These are phyloP conservation scores for Candida sp. DNA, from an alignment of 1,139 yeast genomes.

Conservation along the genomic window DNA sequence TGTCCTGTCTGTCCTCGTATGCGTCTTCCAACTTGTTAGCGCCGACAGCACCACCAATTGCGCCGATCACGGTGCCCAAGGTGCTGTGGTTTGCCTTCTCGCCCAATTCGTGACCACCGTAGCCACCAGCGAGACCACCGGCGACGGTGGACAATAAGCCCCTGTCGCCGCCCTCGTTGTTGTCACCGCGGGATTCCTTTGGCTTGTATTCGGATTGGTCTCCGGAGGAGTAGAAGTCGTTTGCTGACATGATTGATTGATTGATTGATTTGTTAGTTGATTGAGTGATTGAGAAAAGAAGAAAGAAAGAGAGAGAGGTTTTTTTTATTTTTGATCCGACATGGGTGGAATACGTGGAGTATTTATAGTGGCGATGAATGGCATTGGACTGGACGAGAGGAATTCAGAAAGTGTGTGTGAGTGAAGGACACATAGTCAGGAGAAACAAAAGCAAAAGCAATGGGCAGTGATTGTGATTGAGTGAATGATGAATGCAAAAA, in stretches of 20 bases:
- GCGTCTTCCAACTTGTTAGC: conserved; percentile 58
- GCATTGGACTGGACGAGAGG: not conserved
- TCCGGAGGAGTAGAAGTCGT: conserved; percentile 61
- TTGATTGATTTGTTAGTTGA: not conserved
- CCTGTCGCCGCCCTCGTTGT: conserved; percentile 48
- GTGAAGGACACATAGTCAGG: not conserved
- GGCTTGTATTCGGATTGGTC: conserved; percentile 43
- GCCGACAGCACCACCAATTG: conserved; percentile 61
- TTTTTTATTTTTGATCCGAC: not conserved
- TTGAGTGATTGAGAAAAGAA: not conserved
- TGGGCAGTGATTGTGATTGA: not conserved
- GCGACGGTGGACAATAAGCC: conserved; percentile 58
- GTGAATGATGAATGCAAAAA: conserved; percentile 1
- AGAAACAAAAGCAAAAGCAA: not conserved
- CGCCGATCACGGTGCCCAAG: conserved; percentile 61
- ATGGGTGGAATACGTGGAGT: not conserved
- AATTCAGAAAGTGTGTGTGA: not conserved
- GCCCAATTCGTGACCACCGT: conserved; percentile 47
- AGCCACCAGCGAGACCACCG: conserved; percentile 68
- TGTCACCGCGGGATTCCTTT: conserved; percentile 19
- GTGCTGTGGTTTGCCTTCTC: conserved; percentile 45
- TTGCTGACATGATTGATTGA: conserved; percentile 53
- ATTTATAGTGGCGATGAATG: not conserved
- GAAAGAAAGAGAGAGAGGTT: not conserved
- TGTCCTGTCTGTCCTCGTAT: conserved; percentile 22